These are phyloP conservation scores for Mortierella sp. DNA, from an alignment of 371 early-diverging fungal genomes.

Conservation along the genomic window DNA sequence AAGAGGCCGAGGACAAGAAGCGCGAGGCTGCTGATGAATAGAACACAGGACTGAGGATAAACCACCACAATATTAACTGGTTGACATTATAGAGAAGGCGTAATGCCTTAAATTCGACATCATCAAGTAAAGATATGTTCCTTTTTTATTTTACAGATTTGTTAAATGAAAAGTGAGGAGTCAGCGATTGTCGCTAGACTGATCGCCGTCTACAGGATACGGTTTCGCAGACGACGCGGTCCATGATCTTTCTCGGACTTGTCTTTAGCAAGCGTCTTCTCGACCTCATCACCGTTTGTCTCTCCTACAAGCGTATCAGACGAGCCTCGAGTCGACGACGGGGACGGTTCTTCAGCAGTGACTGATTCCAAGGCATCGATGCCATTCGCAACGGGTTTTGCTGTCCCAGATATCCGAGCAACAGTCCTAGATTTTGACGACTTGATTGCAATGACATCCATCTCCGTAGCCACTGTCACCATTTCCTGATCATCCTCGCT, in stretches of 20 bases:
- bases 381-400: background rate
- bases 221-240: constrained; percentile 11
- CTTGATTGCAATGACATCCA: no score
- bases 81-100: no score
- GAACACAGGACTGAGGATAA: no score
- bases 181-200: no score
- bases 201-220: background rate
- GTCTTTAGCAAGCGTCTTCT: background rate
- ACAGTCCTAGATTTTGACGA: no score
- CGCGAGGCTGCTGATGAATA: constrained; percentile 54
- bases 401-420: background rate
- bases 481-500: background rate
- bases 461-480: no score
- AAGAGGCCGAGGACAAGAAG: constrained; percentile 63
- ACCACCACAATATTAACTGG: no score
- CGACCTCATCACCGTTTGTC: background rate
- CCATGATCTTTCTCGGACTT: background rate
- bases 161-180: no score
- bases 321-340: background rate
- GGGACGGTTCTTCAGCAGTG: background rate
- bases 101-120: no score
- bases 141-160: no score
- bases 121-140: no score
- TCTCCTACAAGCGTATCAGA: constrained; percentile 15
- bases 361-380: background rate